Conservation (phyloP, 148 eudicot genomes). For the Rhododendron ovatum region DNA sequence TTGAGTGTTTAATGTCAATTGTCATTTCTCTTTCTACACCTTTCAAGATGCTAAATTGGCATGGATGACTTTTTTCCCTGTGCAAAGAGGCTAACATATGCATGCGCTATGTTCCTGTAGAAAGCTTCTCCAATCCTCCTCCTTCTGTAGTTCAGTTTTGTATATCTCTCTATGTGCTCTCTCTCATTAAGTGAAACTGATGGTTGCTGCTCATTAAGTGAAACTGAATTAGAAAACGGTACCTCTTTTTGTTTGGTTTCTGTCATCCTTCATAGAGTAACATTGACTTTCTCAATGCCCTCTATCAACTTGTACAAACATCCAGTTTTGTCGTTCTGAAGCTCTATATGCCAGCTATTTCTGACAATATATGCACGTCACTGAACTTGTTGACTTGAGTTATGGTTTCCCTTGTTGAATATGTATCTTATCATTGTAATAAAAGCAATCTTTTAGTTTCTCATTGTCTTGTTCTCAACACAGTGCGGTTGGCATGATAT, state of each 20-base stretch:
- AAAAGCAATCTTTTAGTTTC: not conserved
- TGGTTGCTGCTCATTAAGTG: not conserved
- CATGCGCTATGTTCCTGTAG: not conserved
- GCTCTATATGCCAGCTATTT: not conserved
- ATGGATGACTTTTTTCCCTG: not conserved
- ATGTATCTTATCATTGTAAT: not conserved
- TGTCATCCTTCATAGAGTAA: not conserved
- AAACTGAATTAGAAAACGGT: not conserved
- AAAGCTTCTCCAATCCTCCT: not conserved
- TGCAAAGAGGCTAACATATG: not conserved
- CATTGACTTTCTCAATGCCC: not conserved
- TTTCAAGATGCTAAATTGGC: not conserved
- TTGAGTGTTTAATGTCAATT: not conserved
- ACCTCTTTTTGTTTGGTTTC: not conserved
- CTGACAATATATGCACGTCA: not conserved
- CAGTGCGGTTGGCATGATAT: conserved; percentile 5
- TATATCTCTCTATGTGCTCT: not conserved
- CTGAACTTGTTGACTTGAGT: not conserved
- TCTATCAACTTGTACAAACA: not conserved
- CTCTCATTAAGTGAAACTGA: not conserved
- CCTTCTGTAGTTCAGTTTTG: not conserved
- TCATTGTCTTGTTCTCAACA: not conserved
- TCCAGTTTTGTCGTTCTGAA: not conserved
- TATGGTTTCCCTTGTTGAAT: not conserved
- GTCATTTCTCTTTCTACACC: not conserved